Conservation (phyloP, 2,329 filamentous ascomycete species). For the Coniella vitis region DNA sequence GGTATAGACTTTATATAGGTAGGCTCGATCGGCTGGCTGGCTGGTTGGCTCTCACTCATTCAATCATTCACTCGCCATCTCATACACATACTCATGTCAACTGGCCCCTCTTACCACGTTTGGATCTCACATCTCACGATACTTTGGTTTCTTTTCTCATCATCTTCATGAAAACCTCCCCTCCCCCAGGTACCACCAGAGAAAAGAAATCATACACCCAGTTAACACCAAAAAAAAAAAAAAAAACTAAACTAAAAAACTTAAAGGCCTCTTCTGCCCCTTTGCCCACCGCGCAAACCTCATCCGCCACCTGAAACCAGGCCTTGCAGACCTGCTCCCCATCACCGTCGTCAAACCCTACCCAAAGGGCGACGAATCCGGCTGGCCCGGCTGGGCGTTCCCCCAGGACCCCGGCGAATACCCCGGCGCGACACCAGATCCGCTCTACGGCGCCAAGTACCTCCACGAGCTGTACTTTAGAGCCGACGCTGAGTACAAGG, state of each 20-base stretch:
- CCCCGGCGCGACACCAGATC: slow-evolving; percentile 52
- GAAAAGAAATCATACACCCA: no score
- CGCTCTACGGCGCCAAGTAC: slow-evolving; percentile 50
- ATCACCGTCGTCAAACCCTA: slow-evolving; percentile 57
- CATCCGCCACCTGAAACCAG: slow-evolving; percentile 46
- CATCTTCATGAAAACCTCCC: no score
- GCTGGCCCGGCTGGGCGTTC: slow-evolving; percentile 59
- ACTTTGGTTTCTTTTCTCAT: not conserved
- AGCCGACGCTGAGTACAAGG: slow-evolving; percentile 52
- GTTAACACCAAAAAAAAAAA: no score
- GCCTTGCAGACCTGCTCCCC: slow-evolving; percentile 45
- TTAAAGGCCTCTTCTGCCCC: slow-evolving; percentile 53
- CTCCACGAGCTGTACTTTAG: slow-evolving; percentile 58
- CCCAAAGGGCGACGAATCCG: slow-evolving; percentile 56
- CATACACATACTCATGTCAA: no score
- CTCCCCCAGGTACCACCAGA: no score
- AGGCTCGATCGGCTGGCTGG: no score
- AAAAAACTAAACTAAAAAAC: slow-evolving; percentile 10
- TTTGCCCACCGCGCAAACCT: slow-evolving; percentile 57
- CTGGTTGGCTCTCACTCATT: no score
- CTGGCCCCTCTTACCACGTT: no score
- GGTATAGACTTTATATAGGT: slow-evolving; percentile 26
- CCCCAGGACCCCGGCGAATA: slow-evolving; percentile 45
- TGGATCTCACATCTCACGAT: no score
- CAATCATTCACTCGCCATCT: no score